Conservation (phyloP, 768 basidiomycete genomes). For the Tricholoma terreum region DNA sequence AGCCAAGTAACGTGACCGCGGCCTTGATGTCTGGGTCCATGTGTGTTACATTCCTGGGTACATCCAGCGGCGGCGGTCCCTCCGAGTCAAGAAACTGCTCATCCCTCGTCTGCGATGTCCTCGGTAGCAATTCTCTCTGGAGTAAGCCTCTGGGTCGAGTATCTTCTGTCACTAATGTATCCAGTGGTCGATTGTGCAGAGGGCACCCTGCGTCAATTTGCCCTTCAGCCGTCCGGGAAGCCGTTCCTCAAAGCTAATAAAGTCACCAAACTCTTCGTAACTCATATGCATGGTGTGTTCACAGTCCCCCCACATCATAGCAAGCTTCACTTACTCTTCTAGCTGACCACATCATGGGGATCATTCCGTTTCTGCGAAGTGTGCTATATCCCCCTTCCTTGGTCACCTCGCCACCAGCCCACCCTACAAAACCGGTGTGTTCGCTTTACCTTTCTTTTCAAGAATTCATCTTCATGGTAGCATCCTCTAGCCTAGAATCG, state of each 20-base stretch:
- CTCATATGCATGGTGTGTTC: constrained; percentile 74
- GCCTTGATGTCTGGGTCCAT: constrained; percentile 32
- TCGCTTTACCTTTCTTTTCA: constrained; percentile 6
- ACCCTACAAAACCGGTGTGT: constrained; percentile 17
- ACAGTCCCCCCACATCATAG: background rate
- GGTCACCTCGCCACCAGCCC: constrained; percentile 5
- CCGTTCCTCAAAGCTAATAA: constrained; percentile 39
- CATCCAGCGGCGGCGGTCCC: constrained; percentile 75
- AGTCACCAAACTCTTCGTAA: constrained; percentile 73
- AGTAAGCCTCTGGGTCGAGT: constrained; percentile 40
- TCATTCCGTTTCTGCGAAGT: constrained; percentile 63
- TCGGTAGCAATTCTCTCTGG: constrained; percentile 59
- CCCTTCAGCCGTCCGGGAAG: constrained; percentile 42
- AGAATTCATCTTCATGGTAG: constrained; percentile 5
- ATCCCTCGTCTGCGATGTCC: constrained; percentile 60
- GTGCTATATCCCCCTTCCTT: constrained; percentile 46
- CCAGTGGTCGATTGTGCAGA: constrained; percentile 81
- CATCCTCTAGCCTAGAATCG: constrained; percentile 45
- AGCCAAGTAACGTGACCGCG: constrained; percentile 18
- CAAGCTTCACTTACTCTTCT: constrained; percentile 1
- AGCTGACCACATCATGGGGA: constrained; percentile 77
- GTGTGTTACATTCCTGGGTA: constrained; percentile 70
- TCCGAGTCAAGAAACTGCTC: constrained; percentile 73
- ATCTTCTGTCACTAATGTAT: background rate
- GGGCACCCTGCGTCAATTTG: constrained; percentile 72